These are phyloP conservation scores for Solanum gandarillasii DNA, from an alignment of 257 asterid genomes.

Conservation along the genomic window DNA sequence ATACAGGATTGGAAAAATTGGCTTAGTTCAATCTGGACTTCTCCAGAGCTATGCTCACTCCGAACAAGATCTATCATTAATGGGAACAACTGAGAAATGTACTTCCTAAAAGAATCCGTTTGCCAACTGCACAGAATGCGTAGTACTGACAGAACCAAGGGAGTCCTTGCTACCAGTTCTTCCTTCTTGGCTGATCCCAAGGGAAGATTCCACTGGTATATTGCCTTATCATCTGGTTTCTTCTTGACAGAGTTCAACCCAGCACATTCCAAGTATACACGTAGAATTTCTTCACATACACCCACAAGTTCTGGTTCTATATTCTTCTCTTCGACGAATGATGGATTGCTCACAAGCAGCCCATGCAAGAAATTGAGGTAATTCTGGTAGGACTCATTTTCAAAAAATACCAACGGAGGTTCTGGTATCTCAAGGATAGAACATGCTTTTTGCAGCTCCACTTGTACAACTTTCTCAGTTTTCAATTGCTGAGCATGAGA, in stretches of 20 bases:
- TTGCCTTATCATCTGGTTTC: constrained; percentile 18
- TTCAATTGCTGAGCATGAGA: constrained; percentile 71
- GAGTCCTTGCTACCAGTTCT: constrained; percentile 83
- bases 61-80: constrained; percentile 73
- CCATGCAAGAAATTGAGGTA: constrained; percentile 59
- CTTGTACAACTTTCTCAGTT: constrained; percentile 33
- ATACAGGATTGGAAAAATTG: constrained; percentile 56
- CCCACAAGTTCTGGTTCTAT: constrained; percentile 61
- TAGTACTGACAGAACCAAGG: constrained; percentile 52
- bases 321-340: constrained; percentile 38
- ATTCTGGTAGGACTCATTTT: constrained; percentile 68
- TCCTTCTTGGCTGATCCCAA: constrained; percentile 87
- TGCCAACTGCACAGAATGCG: constrained; percentile 49
- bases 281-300: constrained; percentile 56
- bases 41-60: constrained; percentile 82
- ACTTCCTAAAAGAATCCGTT: constrained; percentile 38
- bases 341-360: constrained; percentile 38
- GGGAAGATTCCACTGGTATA: constrained; percentile 49
- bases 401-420: constrained; percentile 88
- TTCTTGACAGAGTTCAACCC: constrained; percentile 26
- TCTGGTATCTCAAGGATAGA: constrained; percentile 65
- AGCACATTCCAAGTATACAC: constrained; percentile 63
- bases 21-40: constrained; percentile 69
- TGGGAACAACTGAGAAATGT: constrained; percentile 52
- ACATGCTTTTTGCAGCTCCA: constrained; percentile 65